These are phyloP conservation scores for Claviceps humidiphila DNA, from an alignment of 2,329 filamentous ascomycete species.

Conservation along the genomic window DNA sequence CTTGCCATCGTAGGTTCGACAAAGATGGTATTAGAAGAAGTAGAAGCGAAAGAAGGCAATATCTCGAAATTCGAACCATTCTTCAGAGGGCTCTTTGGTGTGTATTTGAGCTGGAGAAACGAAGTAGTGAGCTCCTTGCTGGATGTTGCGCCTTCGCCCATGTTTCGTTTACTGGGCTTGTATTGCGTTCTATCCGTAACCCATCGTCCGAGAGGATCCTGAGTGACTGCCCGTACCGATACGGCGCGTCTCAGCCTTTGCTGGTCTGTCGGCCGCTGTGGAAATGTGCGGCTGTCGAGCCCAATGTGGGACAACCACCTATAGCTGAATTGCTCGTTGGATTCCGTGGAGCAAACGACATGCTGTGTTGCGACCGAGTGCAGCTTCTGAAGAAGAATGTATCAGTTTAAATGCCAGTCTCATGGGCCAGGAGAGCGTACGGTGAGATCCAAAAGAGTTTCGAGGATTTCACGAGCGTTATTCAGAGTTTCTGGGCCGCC, in stretches of 20 bases:
- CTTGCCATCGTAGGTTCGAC: background rate
- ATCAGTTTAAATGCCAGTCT: background rate
- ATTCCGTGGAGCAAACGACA: conserved; percentile 11
- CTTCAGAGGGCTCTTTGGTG: background rate
- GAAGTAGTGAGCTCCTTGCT: background rate
- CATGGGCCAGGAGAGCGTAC: background rate
- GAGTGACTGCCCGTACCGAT: background rate
- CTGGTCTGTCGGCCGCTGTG: background rate
- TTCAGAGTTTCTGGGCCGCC: conserved; percentile 4
- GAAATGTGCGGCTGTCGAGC: conserved; percentile 14
- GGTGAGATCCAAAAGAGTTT: conserved; percentile 8
- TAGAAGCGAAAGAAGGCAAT: background rate
- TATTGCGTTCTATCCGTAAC: conserved; percentile 7
- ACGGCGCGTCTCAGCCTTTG: conserved; percentile 8
- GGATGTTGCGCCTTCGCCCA: background rate
- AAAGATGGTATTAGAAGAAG: background rate
- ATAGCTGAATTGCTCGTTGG: conserved; percentile 9
- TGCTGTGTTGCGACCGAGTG: conserved; percentile 9
- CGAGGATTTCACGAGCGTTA: conserved; percentile 7
- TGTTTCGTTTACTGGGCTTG: background rate
- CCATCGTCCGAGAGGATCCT: conserved; percentile 3
- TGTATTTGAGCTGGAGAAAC: background rate
- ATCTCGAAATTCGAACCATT: background rate
- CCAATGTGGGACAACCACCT: conserved; percentile 16
- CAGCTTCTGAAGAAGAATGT: conserved; percentile 6